phyloP scores from a whole-genome alignment of 148 eudicot species.

The Vaccinium vitisidaea region DNA sequence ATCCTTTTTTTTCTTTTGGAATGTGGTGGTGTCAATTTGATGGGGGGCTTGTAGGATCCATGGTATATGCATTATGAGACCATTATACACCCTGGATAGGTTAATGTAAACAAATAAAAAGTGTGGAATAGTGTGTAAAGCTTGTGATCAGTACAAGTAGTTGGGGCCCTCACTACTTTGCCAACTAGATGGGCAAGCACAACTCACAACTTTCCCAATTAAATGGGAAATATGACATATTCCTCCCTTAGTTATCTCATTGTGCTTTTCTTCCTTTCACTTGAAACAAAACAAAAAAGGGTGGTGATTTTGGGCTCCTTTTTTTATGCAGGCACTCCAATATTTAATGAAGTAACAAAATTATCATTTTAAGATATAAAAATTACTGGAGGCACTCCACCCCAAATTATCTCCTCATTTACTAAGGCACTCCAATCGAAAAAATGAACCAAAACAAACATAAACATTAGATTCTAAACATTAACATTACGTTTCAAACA shows the following conservation, averaged over 20 bases:
- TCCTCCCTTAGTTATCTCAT: no score
- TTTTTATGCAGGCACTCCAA: no score
- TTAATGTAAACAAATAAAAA: not conserved
- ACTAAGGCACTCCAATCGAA: no score
- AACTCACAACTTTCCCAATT: not conserved
- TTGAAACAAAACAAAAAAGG: no score
- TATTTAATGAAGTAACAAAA: no score
- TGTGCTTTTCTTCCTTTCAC: not conserved
- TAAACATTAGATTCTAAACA: no score
- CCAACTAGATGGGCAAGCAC: not conserved
- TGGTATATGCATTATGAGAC: not conserved
- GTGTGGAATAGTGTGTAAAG: not conserved
- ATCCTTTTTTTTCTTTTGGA: not conserved
- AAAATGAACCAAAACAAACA: no score
- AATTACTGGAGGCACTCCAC: no score
- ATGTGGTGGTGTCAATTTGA: not conserved
- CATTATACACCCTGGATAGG: not conserved
- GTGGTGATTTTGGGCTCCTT: no score
- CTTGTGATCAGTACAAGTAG: not conserved
- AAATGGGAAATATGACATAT: not conserved
- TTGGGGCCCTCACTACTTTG: not conserved
- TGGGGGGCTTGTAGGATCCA: not conserved
- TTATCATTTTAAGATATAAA: no score
- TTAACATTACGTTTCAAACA: no score
- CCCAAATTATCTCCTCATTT: no score